Percentiles rank a stretch among this genome's conserved stretches.
Conservation (phyloP, 768 basidiomycete genomes). For the Boletus barrowsii region DNA sequence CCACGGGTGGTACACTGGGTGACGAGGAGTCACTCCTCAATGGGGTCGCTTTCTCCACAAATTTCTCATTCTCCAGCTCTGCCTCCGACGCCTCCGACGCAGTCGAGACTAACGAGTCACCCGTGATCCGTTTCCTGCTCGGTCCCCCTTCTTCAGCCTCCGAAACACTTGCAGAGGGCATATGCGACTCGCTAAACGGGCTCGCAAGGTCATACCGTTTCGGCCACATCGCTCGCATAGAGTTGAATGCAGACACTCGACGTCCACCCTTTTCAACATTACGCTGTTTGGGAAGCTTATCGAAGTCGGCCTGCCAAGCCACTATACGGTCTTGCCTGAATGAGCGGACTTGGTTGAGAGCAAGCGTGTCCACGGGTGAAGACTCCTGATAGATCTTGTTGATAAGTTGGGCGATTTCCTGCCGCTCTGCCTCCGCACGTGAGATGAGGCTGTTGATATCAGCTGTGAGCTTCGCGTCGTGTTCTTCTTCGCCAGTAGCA, state of each 20-base stretch:
- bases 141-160: conserved; percentile 65
- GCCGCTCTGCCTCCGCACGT: conserved; percentile 71
- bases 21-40: conserved; percentile 19
- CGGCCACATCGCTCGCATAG: conserved; percentile 73
- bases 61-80: conserved; percentile 40
- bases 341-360: conserved; percentile 80
- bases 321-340: conserved; percentile 91
- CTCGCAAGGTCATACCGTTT: conserved; percentile 53
- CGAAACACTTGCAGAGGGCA: conserved; percentile 65
- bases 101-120: conserved; percentile 62
- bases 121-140: conserved; percentile 45
- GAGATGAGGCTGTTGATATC: conserved; percentile 66
- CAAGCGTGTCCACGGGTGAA: conserved; percentile 78
- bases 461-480: conserved; percentile 57
- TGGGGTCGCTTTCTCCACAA: conserved; percentile 15
- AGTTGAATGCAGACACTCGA: conserved; percentile 61
- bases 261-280: conserved; percentile 50
- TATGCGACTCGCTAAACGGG: conserved; percentile 50
- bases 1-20: conserved; percentile 4
- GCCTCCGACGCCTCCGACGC: conserved; percentile 70
- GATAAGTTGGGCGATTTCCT: conserved; percentile 69
- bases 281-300: conserved; percentile 74
- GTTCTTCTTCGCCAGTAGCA: conserved; percentile 73
- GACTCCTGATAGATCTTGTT: conserved; percentile 81
- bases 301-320: conserved; percentile 95